A percentile compares a stretch with the other conserved stretches of the same genome.
These are phyloP conservation scores for Epichloe amarillans DNA, from an alignment of 2,329 filamentous ascomycete species.

Conservation along the genomic window DNA sequence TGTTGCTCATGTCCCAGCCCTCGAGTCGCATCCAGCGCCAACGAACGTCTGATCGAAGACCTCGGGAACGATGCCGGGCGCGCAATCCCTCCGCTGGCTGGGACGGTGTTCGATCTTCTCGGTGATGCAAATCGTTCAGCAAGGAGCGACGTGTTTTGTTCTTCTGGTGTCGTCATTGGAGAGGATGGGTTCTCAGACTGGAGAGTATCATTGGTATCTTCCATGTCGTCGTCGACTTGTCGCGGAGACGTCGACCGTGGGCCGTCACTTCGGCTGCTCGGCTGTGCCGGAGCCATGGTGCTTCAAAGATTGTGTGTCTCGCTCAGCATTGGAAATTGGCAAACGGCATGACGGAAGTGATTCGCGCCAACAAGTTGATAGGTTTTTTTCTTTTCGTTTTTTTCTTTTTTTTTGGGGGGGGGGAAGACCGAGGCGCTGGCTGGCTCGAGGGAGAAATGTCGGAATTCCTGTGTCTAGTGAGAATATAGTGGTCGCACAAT, in stretches of 20 bases:
- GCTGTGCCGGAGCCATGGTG: conserved; percentile 13
- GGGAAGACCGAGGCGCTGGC: too few species aligned
- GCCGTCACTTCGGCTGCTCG: conserved; percentile 8
- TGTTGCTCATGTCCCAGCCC: conserved; percentile 5
- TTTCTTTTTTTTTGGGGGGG: too few species aligned
- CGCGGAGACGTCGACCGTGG: conserved; percentile 3
- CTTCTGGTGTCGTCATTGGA: not conserved
- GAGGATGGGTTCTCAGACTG: not conserved
- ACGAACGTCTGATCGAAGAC: conserved; percentile 4
- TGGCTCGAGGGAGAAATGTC: too few species aligned
- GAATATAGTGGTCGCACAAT: too few species aligned
- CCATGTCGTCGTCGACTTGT: conserved; percentile 6
- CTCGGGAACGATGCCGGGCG: not conserved
- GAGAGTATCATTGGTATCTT: not conserved
- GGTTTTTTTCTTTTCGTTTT: too few species aligned
- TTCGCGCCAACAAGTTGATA: not conserved
- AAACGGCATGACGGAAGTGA: not conserved
- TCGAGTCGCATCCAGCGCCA: conserved; percentile 2
- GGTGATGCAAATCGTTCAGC: not conserved
- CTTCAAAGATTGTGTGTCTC: conserved; percentile 3
- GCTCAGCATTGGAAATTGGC: conserved; percentile 13
- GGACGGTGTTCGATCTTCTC: conserved; percentile 6
- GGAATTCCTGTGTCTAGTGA: too few species aligned
- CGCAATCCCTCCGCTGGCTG: not conserved
- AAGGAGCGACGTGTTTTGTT: not conserved